Evolutionary conservation across 129 eudicot genomes (phyloP), one percentile per base, ranked within the genome.

Genomic region (Saussurea involucrata): DNA sequence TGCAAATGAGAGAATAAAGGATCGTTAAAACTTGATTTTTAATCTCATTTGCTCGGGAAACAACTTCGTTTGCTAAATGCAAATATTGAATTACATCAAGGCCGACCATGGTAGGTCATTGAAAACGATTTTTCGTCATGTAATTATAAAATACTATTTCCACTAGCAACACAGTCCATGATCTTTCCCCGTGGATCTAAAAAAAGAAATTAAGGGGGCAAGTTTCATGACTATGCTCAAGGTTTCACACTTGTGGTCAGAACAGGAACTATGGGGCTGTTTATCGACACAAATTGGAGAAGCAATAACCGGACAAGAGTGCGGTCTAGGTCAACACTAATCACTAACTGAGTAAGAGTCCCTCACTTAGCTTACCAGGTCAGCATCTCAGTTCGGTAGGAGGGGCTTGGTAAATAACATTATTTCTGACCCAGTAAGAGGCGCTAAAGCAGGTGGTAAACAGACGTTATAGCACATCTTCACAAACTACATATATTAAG

Each of bases 1-100:
- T 95, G 85, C 69, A 63, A 77, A 57, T 36, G 24, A 33, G 29
- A 71, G 65, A 57, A 58, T 53, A 21, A 57, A 15, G 64, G 0
- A 66, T 65, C 8, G n/a, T 49, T 13, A 55, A 22, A 73, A 66
- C 29, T 25, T 53, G 1, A 21, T 34, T 37, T 70, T 53, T 49
- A 0, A 46, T 49, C 60, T 17, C 0, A 15, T 46, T 46, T 49
- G 21, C 21, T 49, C 60, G 21, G 21, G 17, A 49, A 21, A 49
- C 21, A 13, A 49, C 58, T 49, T 15, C 6, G 12, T 49, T 49
- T 49, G 21, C 58, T 49, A 49, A 49, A 49, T 49, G 8, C 20
- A 17, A 15, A 49, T 49, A 49, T 15, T 49, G 21, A 15, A 40
- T 40, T 40, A 40, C 49, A 40, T 40, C 3, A 40, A 40, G 49